These are phyloP conservation scores for Xerocomus nothofagi DNA, from an alignment of 1,284 basidiomycete species.

Conservation along the genomic window DNA sequence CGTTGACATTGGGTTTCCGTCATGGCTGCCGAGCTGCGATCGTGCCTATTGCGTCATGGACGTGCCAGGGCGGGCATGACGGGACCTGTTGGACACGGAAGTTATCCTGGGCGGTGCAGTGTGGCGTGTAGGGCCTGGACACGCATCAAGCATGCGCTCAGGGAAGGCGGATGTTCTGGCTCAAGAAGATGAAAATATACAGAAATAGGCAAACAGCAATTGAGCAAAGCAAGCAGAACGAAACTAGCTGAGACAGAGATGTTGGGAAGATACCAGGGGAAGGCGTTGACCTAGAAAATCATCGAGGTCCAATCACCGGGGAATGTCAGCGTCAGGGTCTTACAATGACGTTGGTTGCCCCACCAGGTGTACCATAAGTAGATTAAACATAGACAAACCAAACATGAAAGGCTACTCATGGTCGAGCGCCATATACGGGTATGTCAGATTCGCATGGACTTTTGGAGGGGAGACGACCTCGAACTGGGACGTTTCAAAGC, in stretches of 20 bases:
- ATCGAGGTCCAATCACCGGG: conserved; percentile 4
- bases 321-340: conserved; percentile 18
- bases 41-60: not conserved
- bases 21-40: conserved; percentile 2
- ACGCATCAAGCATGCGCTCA: conserved; percentile 23
- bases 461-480: conserved; percentile 27
- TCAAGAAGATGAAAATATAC: conserved; percentile 19
- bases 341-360: conserved; percentile 13
- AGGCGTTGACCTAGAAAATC: conserved; percentile 8
- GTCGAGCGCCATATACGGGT: conserved; percentile 44
- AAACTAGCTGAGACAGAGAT: conserved; percentile 17
- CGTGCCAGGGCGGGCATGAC: not conserved
- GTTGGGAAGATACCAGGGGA: conserved; percentile 1
- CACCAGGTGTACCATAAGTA: conserved; percentile 14
- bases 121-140: conserved; percentile 15
- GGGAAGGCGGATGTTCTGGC: conserved; percentile 12
- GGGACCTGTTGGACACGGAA: conserved; percentile 8
- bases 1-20: not conserved
- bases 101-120: conserved; percentile 15
- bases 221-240: conserved; percentile 23
- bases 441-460: conserved; percentile 31
- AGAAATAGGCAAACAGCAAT: conserved; percentile 17
- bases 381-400: conserved; percentile 19
- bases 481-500: conserved; percentile 30
- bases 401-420: conserved; percentile 30